phyloP scores from a whole-genome alignment of 805 yeast species.

The Zygoascus flipseniorum region DNA sequence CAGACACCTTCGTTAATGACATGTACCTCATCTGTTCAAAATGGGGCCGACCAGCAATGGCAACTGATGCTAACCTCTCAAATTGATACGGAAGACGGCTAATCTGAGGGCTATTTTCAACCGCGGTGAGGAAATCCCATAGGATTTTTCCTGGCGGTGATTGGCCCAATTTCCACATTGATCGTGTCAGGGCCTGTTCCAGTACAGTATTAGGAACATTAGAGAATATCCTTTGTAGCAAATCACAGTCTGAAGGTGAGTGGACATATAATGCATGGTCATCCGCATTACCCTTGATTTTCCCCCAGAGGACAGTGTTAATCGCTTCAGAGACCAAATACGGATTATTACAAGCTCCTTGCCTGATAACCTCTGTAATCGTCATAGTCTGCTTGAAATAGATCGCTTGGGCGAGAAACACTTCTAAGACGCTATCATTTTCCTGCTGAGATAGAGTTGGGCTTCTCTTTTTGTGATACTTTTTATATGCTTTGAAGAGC shows the following conservation, averaged over 20 bases:
- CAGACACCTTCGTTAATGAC: slow-evolving; percentile 19
- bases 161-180: neutral
- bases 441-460: neutral
- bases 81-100: slow-evolving; percentile 1
- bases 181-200: neutral
- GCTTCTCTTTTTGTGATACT: neutral
- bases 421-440: neutral
- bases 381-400: slow-evolving; percentile 5
- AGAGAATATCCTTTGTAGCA: slow-evolving; percentile 5
- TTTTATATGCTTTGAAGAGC: neutral
- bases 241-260: slow-evolving; percentile 7
- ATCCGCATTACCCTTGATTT: slow-evolving; percentile 5
- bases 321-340: slow-evolving; percentile 18
- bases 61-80: slow-evolving; percentile 7
- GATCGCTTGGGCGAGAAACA: slow-evolving; percentile 6
- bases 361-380: slow-evolving; percentile 9
- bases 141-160: slow-evolving; percentile 18
- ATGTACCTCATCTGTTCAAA: slow-evolving; percentile 26
- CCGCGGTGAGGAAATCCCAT: slow-evolving; percentile 22
- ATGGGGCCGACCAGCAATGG: slow-evolving; percentile 21
- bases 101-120: neutral
- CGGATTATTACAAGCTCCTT: slow-evolving; percentile 7
- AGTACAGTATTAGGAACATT: neutral
- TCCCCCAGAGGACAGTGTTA: slow-evolving; percentile 21
- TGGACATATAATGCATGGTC: neutral